Evolutionary conservation across 192 early-diverging fungal species (phyloP), one percentile per base, ranked within the genome.

Genomic region (Physocladia obscura): DNA sequence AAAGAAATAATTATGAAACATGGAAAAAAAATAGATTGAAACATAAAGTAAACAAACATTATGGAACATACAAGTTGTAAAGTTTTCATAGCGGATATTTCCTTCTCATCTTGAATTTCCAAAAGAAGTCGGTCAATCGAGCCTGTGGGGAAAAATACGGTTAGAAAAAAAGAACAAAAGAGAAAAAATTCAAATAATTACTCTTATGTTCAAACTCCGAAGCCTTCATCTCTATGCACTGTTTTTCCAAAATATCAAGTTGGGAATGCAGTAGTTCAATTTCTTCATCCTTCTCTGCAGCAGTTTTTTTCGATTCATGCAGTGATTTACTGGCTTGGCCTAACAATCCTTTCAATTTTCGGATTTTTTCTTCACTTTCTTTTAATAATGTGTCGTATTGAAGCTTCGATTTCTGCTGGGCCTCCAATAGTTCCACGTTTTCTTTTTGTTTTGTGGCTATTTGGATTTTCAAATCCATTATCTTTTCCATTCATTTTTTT

Each of bases 271-370:
- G 52, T 38, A 2, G 8, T 30, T 68, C 65, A 11, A 68, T 27
- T 31, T 68, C 65, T 15, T n/a, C 50, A 21, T 72, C 70, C 30
- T 72, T 72, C 38, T 62, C 70, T 1, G 34, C 26, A 30, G 35
- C 56, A 11, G 60, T 38, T 26, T 37, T 24, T 44, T 72, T 72
- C 11, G 70, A 72, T 35, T 72, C 70, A 32, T 72, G 70, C 37
- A 72, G 48, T 1, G 58, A 49, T 48, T 62, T 72, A 49, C 70
- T 72, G 21, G 70, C 70, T 62, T 72, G 70, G 11, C 60, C 60
- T 4, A 72, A 50, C 8, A 72, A 49, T 13, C 70, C 70, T 39
- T 72, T 72, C 6, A 72, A 37, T 27, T 64, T 62, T 35, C 60
- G 39, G 32, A 72, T 72, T 31, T 72, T 72, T 6, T 62, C 59